These are phyloP conservation scores for Corylus avellana DNA, from an alignment of 306 rosid species.

Conservation along the genomic window DNA sequence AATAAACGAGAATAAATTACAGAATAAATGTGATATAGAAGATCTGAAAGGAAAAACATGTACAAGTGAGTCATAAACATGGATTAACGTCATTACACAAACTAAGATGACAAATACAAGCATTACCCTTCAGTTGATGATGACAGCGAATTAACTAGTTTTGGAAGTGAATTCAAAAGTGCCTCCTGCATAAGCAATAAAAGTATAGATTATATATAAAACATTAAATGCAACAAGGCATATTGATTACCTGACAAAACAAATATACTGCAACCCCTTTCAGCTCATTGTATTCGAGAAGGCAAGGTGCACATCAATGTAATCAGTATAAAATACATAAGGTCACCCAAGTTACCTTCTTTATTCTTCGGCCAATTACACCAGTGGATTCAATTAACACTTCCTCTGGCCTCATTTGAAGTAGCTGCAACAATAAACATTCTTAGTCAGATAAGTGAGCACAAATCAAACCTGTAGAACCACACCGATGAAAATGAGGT, in stretches of 20 bases:
- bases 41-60: not conserved
- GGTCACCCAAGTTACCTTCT: constrained; percentile 54
- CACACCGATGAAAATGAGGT: constrained; percentile 8
- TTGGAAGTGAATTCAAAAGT: constrained; percentile 77
- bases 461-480: not conserved
- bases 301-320: constrained; percentile 12
- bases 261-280: constrained; percentile 11
- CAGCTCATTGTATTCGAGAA: constrained; percentile 20
- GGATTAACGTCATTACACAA: constrained; percentile 5
- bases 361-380: constrained; percentile 88
- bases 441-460: constrained; percentile 10
- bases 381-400: constrained; percentile 89
- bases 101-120: constrained; percentile 6
- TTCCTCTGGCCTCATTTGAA: constrained; percentile 68
- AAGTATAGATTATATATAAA: constrained; percentile 16
- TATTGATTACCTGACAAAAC: constrained; percentile 1
- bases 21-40: not conserved
- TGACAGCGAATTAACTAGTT: constrained; percentile 62
- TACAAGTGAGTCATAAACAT: constrained; percentile 10
- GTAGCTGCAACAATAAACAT: constrained; percentile 52
- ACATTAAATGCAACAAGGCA: constrained; percentile 14
- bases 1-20: constrained; percentile 15
- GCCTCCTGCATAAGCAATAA: constrained; percentile 59
- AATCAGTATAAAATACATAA: constrained; percentile 14
- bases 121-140: constrained; percentile 68